phyloP scores from a whole-genome alignment of 768 basidiomycete species.

The Suillus brevipes region DNA sequence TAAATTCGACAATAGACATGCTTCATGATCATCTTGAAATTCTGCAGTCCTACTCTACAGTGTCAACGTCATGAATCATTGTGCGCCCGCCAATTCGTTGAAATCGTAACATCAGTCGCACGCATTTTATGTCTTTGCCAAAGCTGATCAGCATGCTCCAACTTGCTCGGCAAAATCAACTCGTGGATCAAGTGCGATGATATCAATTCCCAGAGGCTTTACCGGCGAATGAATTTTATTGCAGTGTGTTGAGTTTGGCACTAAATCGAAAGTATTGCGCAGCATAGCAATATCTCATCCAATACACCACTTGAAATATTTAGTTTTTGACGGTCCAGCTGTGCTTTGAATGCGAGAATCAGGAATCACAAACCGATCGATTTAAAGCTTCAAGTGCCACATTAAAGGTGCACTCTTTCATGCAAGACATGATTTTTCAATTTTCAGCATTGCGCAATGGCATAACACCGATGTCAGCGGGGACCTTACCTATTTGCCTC shows the following conservation, averaged over 20 bases:
- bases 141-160: neutral
- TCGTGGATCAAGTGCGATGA: neutral
- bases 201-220: neutral
- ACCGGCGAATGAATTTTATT: neutral
- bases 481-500: neutral
- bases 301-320: neutral
- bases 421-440: neutral
- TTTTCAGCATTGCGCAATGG: neutral
- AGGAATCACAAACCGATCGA: neutral
- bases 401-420: neutral
- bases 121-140: neutral
- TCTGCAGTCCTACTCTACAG: neutral
- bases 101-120: neutral
- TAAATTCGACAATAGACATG: neutral
- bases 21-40: neutral
- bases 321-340: neutral
- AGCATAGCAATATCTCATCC: neutral
- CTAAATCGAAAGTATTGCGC: neutral
- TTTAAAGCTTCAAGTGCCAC: neutral
- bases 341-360: neutral
- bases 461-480: neutral
- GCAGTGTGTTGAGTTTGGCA: neutral
- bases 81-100: neutral
- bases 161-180: neutral
- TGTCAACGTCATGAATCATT: neutral